Evolutionary conservation across 129 eudicot genomes (phyloP), one percentile per base, ranked within the genome.

Genomic region (Ambrosia trifida): DNA sequence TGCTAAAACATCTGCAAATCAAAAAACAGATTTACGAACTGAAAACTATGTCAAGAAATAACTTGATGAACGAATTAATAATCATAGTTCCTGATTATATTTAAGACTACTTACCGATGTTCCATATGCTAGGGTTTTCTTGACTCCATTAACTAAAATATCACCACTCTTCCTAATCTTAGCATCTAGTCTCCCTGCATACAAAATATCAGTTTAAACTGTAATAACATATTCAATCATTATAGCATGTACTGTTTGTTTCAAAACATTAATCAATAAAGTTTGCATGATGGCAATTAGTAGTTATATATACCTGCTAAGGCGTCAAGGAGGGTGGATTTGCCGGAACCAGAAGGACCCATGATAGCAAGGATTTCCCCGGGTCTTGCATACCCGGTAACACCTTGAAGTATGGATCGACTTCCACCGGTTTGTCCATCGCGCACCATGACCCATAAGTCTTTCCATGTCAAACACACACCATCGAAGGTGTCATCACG

Each of bases 291-390:
- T 52, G 59, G 17, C 11, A 52, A 18, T 4, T 18, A 18, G 35
- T 62, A 46, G 45, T 8, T 58, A 32, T 19, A 68, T 77, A 8
- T 38, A 86, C 91, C 91, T 79, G 87, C 91, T 9, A 86, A 72
- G 16, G 91, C 76, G 40, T 83, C 91, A 49, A 86, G 85, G 41
- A 86, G 91, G 4, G 90, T 85, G 7, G 90, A 85, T 63, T 85
- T 85, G 64, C 87, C 90, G 0, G 79, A 82, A 11, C 87, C 91
- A 14, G 91, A 85, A 60, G 91, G 91, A 73, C 91, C 91, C 91
- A 85, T 85, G 18, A 85, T 80, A 1, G 91, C 91, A 66, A 85
- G 78, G 41, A 83, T 82, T 79, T 83, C 81, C 8, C 91, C 87
- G 1, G 87, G 87, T 56, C 76, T 62, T 11, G 83, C 87, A 20